Percentiles rank a stretch among this genome's conserved stretches.
Evolutionary conservation across 1,284 basidiomycete genomes (phyloP).

Genomic region (Sparassis latifolia): DNA sequence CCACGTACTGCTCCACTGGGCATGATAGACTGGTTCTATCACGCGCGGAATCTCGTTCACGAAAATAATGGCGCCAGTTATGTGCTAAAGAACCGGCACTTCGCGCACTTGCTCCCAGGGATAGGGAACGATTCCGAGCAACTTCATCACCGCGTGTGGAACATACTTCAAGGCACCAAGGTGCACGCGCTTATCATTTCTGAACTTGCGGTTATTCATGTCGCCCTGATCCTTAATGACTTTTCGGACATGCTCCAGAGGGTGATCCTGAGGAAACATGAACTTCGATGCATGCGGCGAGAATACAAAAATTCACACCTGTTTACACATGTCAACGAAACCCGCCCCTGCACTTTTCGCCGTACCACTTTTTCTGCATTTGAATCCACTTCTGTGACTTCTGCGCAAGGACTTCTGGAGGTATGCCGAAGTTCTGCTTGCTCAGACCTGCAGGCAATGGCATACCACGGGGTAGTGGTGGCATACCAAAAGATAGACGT

Average conservation of each 20-base stretch:
- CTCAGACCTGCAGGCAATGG: slow-evolving; percentile 16
- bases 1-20: slow-evolving; percentile 99
- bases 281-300: no score
- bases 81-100: slow-evolving; percentile 94
- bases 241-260: slow-evolving; percentile 94
- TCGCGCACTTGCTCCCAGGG: slow-evolving; percentile 99
- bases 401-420: slow-evolving; percentile 73
- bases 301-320: slow-evolving; percentile 42
- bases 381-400: slow-evolving; percentile 94
- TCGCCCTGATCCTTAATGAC: slow-evolving; percentile 98
- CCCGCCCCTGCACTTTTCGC: slow-evolving; percentile 83
- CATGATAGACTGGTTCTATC: slow-evolving; percentile 97
- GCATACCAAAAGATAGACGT: slow-evolving; percentile 20
- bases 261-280: slow-evolving; percentile 57
- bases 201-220: slow-evolving; percentile 95
- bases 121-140: slow-evolving; percentile 97
- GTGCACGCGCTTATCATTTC: slow-evolving; percentile 98
- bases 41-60: slow-evolving; percentile 97
- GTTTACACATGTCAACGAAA: slow-evolving; percentile 92
- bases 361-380: slow-evolving; percentile 88
- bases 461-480: slow-evolving; percentile 11
- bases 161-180: slow-evolving; percentile 98
- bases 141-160: slow-evolving; percentile 98
- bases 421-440: slow-evolving; percentile 52
- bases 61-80: slow-evolving; percentile 99